These are phyloP conservation scores for Plasmodium yoelii DNA, from an alignment of 169 alveolate genomes.

Conservation along the genomic window DNA sequence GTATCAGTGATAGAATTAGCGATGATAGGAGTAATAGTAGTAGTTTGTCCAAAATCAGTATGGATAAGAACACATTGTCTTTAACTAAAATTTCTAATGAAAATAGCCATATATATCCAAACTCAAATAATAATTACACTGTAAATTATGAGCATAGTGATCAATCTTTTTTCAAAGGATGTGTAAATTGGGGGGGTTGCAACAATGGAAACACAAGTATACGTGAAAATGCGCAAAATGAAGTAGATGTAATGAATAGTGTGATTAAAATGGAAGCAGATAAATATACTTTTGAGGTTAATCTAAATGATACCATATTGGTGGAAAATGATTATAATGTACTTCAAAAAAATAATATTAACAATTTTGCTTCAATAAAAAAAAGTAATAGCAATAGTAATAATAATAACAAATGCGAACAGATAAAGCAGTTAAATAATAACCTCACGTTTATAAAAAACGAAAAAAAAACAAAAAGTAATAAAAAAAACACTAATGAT, in stretches of 20 bases:
- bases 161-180: background rate
- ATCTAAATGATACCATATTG: background rate
- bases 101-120: no score
- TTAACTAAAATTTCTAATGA: no score
- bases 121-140: background rate
- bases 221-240: background rate
- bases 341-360: background rate
- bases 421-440: constrained; percentile 15
- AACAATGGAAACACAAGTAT: background rate
- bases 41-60: no score
- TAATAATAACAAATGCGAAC: constrained; percentile 12
- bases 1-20: no score
- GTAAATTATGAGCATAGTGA: background rate
- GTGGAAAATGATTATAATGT: background rate
- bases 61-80: no score
- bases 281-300: background rate
- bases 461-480: constrained; percentile 3
- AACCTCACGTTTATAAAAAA: constrained; percentile 2
- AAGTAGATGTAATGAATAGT: constrained; percentile 6
- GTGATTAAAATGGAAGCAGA: background rate
- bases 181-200: background rate
- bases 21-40: no score
- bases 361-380: background rate
- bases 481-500: constrained; percentile 2
- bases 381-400: no score